Percentiles rank a stretch among this genome's conserved stretches.
phyloP scores from a whole-genome alignment of 495 filamentous ascomycete species.

The Xylaria castorea region DNA sequence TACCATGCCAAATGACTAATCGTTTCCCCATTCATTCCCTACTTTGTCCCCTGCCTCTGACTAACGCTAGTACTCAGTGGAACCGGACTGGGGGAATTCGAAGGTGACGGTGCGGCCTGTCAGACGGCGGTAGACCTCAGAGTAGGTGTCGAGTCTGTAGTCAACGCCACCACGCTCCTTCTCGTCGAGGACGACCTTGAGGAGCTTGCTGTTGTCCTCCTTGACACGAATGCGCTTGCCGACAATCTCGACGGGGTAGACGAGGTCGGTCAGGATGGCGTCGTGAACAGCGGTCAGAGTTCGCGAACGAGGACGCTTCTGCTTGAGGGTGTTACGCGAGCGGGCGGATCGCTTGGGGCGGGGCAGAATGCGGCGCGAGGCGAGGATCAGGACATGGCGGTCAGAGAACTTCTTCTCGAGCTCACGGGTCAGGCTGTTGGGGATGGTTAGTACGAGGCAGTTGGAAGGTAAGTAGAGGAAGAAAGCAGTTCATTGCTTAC shows the following conservation, averaged over 20 bases:
- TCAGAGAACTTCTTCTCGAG: slow-evolving; percentile 99
- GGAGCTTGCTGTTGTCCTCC: slow-evolving; percentile 95
- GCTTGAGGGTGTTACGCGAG: slow-evolving; percentile 89
- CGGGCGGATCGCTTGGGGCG: slow-evolving; percentile 95
- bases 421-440: slow-evolving; percentile 91
- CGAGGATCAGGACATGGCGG: slow-evolving; percentile 98
- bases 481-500: slow-evolving; percentile 58
- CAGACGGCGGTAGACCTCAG: slow-evolving; percentile 94
- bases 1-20: slow-evolving; percentile 26
- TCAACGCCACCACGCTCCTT: slow-evolving; percentile 99
- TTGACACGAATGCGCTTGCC: slow-evolving; percentile 96
- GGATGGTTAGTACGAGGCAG: slow-evolving; percentile 33
- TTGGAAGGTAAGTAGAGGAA: neutral
- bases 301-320: slow-evolving; percentile 97
- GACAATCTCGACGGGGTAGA: slow-evolving; percentile 99
- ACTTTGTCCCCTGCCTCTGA: slow-evolving; percentile 20
- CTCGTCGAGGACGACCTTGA: slow-evolving; percentile 98
- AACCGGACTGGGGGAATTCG: slow-evolving; percentile 90
- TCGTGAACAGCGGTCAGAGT: slow-evolving; percentile 98
- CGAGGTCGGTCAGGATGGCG: slow-evolving; percentile 91
- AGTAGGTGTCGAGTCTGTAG: slow-evolving; percentile 98
- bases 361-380: slow-evolving; percentile 97
- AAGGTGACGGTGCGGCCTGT: slow-evolving; percentile 94
- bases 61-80: slow-evolving; percentile 74
- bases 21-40: slow-evolving; percentile 12